phyloP scores from a whole-genome alignment of 2,329 filamentous ascomycete genomes.

The Penicillium nordicum region DNA sequence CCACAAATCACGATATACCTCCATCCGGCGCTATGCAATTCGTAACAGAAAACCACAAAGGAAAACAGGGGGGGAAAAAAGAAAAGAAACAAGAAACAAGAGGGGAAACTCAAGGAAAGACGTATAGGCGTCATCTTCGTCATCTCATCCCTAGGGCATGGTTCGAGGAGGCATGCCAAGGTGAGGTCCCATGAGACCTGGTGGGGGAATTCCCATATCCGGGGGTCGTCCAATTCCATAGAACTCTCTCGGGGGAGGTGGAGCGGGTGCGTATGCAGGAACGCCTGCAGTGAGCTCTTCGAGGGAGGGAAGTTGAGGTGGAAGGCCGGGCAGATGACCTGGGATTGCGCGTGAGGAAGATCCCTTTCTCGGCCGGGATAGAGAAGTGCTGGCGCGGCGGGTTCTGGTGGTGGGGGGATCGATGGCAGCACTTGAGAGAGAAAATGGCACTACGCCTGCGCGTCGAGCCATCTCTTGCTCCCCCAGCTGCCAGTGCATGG shows the following conservation, averaged over 20 bases:
- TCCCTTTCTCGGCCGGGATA: constrained; percentile 40
- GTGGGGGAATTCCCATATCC: constrained; percentile 30
- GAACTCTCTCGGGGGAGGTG: constrained; percentile 33
- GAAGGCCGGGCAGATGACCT: constrained; percentile 22
- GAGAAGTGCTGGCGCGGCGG: constrained; percentile 38
- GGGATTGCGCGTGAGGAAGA: constrained; percentile 39
- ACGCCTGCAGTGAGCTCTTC: constrained; percentile 48
- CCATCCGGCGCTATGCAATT: constrained; percentile 41
- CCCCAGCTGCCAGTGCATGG: constrained; percentile 97
- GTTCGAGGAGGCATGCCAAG: constrained; percentile 37
- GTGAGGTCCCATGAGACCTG: constrained; percentile 31
- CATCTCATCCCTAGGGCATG: constrained; percentile 29
- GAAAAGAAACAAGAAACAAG: neutral
- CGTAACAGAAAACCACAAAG: constrained; percentile 29
- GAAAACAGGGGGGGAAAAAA: neutral
- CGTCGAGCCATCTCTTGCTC: constrained; percentile 90
- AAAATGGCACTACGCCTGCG: constrained; percentile 84
- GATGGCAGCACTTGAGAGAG: constrained; percentile 57
- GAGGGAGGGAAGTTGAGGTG: constrained; percentile 42
- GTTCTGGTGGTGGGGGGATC: constrained; percentile 44
- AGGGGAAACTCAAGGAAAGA: constrained; percentile 22
- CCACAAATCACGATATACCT: constrained; percentile 35
- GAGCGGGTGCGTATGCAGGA: constrained; percentile 43
- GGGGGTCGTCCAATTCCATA: constrained; percentile 35
- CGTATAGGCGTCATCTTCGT: constrained; percentile 22